Base-by-base conservation (phyloP, 768 basidiomycete genomes). In the Rhizopogon vinicolor region DNA sequence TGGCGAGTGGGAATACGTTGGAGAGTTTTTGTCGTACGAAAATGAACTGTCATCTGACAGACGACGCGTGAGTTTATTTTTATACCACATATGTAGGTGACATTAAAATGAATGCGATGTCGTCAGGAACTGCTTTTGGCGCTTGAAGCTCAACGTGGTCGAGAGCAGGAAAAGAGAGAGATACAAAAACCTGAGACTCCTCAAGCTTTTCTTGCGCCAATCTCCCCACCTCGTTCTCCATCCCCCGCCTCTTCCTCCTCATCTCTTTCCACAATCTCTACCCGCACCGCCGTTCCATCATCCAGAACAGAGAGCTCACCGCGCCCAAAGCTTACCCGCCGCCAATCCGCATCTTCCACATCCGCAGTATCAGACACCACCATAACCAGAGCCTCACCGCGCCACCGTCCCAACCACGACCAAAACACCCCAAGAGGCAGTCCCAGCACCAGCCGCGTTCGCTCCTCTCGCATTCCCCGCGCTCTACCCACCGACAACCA, bases 1-100 rank as follows among this genome's bases (percentile, higher is more conserved):
- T 28, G 82, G 81, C 46, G 85, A 90, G 62, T 93, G 91, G 91
- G 84, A 85, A 18, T 90, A 91, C 62, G 88, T 86, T 14, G 77
- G 74, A 51, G 89, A 90, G 59, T 92, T 91, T 64, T 64, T 93
- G 55, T 74, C 80, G 41, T 88, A 87, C 60, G 91, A 93, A 64
- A 74, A 74, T 25, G 88, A 92, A 63, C 73, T 93, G 28, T 61
- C 77, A 16, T 60, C 65, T 1, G 70, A 75, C 18, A 73, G 68
- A 49, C 76, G 82, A 69, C 74, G 79, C 74, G 91, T 91, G 63
- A 52, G 74, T 68, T 40, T 14, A 35, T 10, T 43, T 43, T 29
- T 28, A 29, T 41, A 0, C 7, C 42, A 0, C 7, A 37, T 19
- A 8, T 31, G 25, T 46, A 14, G 1, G 35, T 29, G 10, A 8